These are phyloP conservation scores for Dictyostelium intermedium DNA, from an alignment of 78 protist genomes.

Conservation along the genomic window DNA sequence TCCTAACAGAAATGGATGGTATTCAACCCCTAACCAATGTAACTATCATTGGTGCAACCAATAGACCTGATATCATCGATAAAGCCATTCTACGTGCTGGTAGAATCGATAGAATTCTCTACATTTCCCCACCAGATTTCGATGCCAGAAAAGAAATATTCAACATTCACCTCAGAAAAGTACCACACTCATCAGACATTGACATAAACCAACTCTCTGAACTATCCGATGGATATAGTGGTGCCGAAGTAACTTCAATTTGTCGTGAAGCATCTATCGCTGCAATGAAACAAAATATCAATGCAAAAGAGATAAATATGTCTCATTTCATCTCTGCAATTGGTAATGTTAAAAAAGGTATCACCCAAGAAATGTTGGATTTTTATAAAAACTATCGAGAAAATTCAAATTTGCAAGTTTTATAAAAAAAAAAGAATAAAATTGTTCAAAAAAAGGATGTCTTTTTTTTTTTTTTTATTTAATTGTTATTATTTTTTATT, in stretches of 20 bases:
- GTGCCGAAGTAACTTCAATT: conserved; percentile 96
- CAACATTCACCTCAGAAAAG: conserved; percentile 34
- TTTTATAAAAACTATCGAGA: conserved; percentile 67
- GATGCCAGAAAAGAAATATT: conserved; percentile 84
- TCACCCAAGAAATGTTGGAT: conserved; percentile 73
- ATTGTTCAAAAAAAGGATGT: background rate
- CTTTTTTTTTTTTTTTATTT: background rate
- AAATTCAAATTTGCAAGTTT: conserved; percentile 48
- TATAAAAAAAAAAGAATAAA: conserved; percentile 2
- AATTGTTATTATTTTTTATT: background rate
- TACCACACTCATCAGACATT: conserved; percentile 73
- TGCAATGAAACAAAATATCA: conserved; percentile 83
- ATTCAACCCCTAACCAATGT: conserved; percentile 86
- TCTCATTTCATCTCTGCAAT: conserved; percentile 44
- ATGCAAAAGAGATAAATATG: conserved; percentile 38
- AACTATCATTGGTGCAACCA: conserved; percentile 96
- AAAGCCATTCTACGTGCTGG: conserved; percentile 97
- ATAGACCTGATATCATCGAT: conserved; percentile 96
- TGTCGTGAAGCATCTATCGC: conserved; percentile 92
- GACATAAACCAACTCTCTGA: conserved; percentile 34
- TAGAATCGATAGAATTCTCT: conserved; percentile 91
- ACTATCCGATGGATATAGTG: conserved; percentile 88
- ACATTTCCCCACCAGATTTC: conserved; percentile 89
- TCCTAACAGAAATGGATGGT: conserved; percentile 97
- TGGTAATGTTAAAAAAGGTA: conserved; percentile 31